Conservation (phyloP, 1,284 basidiomycete genomes). For the Vanrija sp. region DNA sequence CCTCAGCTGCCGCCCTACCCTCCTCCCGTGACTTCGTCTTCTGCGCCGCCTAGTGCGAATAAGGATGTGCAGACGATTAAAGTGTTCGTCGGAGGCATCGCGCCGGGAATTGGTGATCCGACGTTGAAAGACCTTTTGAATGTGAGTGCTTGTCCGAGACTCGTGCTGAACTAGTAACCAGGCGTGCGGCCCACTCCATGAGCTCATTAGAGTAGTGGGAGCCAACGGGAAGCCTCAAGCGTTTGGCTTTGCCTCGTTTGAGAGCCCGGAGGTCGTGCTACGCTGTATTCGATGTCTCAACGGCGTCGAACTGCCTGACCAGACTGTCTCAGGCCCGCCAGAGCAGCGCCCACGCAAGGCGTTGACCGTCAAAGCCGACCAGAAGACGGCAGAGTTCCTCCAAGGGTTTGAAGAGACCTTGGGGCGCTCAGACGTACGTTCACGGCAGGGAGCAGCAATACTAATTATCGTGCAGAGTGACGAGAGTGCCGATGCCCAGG, state of each 20-base stretch:
- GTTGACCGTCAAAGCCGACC: conserved; percentile 85
- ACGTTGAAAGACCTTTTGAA: conserved; percentile 69
- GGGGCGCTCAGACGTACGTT: conserved; percentile 70
- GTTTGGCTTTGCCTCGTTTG: conserved; percentile 90
- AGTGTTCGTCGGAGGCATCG: conserved; percentile 91
- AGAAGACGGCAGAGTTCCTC: conserved; percentile 80
- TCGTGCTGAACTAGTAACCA: conserved; percentile 35
- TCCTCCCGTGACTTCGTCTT: conserved; percentile 5
- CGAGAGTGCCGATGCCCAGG: conserved; percentile 42
- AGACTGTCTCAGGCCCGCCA: conserved; percentile 54
- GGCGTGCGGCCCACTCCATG: conserved; percentile 82
- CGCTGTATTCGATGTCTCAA: conserved; percentile 76
- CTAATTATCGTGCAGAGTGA: conserved; percentile 34
- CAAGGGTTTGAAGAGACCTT: conserved; percentile 76
- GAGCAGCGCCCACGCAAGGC: conserved; percentile 80
- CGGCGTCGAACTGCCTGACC: conserved; percentile 75
- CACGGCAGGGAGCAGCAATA: no score
- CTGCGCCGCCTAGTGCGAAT: conserved; percentile 10
- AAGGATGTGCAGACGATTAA: conserved; percentile 53
- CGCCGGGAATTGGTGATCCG: conserved; percentile 77
- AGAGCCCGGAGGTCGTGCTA: conserved; percentile 81
- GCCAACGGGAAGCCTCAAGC: conserved; percentile 88
- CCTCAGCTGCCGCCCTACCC: conserved; percentile 4
- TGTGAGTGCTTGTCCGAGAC: conserved; percentile 53
- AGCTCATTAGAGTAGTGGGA: conserved; percentile 83